Conservation (phyloP, 108 stramenopile genomes). For the Pelagomonas calceolata region DNA sequence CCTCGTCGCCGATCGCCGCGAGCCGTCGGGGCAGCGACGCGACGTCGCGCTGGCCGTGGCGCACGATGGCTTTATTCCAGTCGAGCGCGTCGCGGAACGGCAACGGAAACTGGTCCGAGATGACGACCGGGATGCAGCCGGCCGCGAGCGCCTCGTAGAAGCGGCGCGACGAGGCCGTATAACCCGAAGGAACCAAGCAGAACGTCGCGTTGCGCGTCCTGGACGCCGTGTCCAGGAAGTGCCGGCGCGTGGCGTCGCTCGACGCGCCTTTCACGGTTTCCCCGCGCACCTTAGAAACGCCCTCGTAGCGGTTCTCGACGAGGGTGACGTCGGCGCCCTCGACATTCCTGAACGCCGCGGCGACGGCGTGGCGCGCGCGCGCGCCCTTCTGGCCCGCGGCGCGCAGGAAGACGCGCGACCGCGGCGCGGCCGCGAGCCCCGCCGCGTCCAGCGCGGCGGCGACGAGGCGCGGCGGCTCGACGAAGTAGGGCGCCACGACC, state of each 20-base stretch:
- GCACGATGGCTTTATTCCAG: not conserved
- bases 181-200: not conserved
- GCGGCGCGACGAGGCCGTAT: not conserved
- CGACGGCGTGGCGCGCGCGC: not conserved
- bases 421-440: not conserved
- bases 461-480: not conserved
- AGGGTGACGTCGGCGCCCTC: not conserved
- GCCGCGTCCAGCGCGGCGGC: not conserved
- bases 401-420: not conserved
- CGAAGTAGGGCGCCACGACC: not conserved
- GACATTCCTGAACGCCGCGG: not conserved
- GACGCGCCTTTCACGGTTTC: not conserved
- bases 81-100: not conserved
- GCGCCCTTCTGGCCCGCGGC: not conserved
- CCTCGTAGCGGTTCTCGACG: not conserved
- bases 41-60: not conserved
- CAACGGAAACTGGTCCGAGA: not conserved
- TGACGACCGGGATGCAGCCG: not conserved
- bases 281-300: too few relatives aligned
- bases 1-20: not conserved
- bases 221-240: not conserved
- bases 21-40: not conserved
- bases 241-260: not conserved
- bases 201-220: not conserved
- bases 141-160: not conserved